Base-by-base conservation (phyloP, 2,329 filamentous ascomycete species). In the Chrysoporthe cubensis region DNA sequence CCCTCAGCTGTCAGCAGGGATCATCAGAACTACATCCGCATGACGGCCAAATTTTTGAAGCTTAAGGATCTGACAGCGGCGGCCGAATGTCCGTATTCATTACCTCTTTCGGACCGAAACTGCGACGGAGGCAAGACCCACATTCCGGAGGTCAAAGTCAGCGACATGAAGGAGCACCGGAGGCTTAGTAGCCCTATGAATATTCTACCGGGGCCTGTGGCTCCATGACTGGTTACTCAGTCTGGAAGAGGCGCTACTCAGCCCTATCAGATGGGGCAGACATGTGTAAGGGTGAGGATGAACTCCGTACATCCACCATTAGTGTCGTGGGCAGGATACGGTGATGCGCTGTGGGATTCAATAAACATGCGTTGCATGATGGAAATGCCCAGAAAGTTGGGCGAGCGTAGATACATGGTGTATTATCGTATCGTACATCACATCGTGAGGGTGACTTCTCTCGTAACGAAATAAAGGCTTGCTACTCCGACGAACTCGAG, bases 241-340 rank as follows among this genome's bases (percentile, higher is more conserved):
- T 54, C 26, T 34, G 21, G 4, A 1, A 54, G 50, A 54, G 50
- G 50, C 50, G 50, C 26, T 34, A 21, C 50, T 54, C 50, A 54
- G 50, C 50, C 50, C 50, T 54, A 54, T 21, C 50, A 54, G 11
- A 54, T 32, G 50, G 50, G 21, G 50, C 50, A 54, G 50, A 54
- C 21, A 54, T 54, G 50, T 54, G 50, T 54, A 54, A 54, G 21
- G 50, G 50, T 3, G 14, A 54, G 26, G 11, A 54, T 54, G 50
- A 32, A 34, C 50, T 54, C 50, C 50, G 50, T 54, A 54, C 26
- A 16, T 26, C 21, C 50, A 34, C 50, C 50, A 54, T 54, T 54
- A 4, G 50, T 54, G 26, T 54, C 50, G 26, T 54, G 50, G 50
- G 50, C 21, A 6, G 50, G 50, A 32, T 54, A 21, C 50, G 50